A percentile compares a stretch with the other conserved stretches of the same genome.
phyloP scores from a whole-genome alignment of 169 alveolate genomes.

The Prorocentrum cordatum region DNA sequence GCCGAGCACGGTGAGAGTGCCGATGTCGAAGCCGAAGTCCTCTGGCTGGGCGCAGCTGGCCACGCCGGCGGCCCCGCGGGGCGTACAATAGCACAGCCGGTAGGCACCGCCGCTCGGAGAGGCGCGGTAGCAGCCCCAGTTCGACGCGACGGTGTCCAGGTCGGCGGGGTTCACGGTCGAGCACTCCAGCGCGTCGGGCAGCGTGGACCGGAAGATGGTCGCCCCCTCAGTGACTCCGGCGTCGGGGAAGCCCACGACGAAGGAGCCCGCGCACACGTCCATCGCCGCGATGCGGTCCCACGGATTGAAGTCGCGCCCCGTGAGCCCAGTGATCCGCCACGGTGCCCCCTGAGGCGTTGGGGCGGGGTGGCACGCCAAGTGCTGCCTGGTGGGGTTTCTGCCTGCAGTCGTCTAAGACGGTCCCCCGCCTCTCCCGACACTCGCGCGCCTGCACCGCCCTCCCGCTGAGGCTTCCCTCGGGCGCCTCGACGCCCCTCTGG shows the following conservation, averaged over 20 bases:
- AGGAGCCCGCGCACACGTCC: background rate
- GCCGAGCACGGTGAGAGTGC: background rate
- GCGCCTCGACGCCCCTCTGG: too few species aligned
- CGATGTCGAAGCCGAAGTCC: constrained; percentile 4
- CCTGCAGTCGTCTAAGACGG: too few species aligned
- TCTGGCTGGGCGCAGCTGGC: background rate
- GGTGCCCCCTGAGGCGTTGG: too few species aligned
- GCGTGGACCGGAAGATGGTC: background rate
- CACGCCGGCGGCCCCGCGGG: constrained; percentile 4
- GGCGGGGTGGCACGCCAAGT: too few species aligned
- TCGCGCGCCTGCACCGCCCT: too few species aligned
- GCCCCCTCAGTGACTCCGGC: background rate
- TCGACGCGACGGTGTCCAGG: background rate
- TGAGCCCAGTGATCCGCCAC: background rate
- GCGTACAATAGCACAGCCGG: background rate
- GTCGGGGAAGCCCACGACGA: background rate
- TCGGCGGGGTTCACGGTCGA: background rate
- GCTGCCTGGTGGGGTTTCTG: too few species aligned
- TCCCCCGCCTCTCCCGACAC: too few species aligned
- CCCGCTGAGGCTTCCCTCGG: too few species aligned
- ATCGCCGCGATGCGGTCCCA: background rate
- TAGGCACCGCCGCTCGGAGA: background rate
- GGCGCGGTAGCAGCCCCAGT: background rate
- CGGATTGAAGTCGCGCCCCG: background rate
- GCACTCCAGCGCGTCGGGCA: background rate